Evolutionary conservation across 768 basidiomycete species (phyloP), one percentile per base, ranked within the genome.

Genomic region (Pleurotus eryngii): DNA sequence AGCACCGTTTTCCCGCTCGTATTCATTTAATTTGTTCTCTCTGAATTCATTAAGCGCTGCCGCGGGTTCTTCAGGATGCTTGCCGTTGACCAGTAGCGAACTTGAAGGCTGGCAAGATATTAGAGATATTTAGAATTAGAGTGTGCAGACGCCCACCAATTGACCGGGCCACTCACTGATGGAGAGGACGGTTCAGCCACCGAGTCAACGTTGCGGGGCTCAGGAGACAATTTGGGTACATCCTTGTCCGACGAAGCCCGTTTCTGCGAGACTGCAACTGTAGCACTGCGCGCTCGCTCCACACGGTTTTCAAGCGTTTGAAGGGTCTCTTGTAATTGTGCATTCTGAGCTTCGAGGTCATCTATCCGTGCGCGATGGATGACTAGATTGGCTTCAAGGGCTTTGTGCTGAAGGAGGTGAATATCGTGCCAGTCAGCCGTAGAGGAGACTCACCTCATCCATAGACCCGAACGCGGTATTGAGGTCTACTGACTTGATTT

Each of bases 151-250:
- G 82, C 84, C 82, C 84, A 85, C 84, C 82, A 81, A 77, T 80
- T 75, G 76, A 79, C 73, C 77, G 74, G 77, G 75, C 77, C 79
- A 87, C 89, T 83, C 81, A 89, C 89, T 76, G 75, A 79, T 71
- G 86, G 83, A 78, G 85, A 81, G 74, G 80, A 82, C 72, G 80
- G 77, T 72, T 75, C 76, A 64, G 68, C 69, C 68, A 72, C 74
- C 61, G 76, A 70, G 72, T 77, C 80, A 76, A 81, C 81, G 69
- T 72, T 72, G 67, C 61, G 65, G 51, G 73, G 77, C 38, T 67
- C 68, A 45, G 37, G 51, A 24, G 17, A 15, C 17, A 68, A 65
- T 53, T 67, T 70, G 18, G 65, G 65, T 15, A 73, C 65, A 42
- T 62, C 59, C 60, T 67, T 66, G 17, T 58, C 60, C 42, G 64